Conservation (phyloP, 768 basidiomycete genomes). For the Lactarius sanguifluus region DNA sequence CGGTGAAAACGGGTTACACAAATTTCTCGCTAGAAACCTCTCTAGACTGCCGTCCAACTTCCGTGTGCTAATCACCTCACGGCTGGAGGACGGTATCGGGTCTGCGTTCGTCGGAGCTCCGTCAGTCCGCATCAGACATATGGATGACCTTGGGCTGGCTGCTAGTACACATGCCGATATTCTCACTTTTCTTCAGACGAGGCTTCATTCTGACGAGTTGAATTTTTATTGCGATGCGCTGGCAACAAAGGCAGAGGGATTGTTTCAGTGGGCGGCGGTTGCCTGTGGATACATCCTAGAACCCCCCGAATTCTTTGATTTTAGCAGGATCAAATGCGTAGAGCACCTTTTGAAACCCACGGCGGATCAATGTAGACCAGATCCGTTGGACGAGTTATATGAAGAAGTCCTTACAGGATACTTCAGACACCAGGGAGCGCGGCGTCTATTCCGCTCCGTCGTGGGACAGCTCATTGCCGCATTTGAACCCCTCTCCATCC, state of each 20-base stretch:
- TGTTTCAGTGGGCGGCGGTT: not conserved
- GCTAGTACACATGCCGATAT: not conserved
- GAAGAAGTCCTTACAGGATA: too few relatives aligned
- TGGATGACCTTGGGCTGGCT: not conserved
- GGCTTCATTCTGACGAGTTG: not conserved
- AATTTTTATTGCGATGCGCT: not conserved
- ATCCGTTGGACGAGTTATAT: too few relatives aligned
- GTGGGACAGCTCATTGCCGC: too few relatives aligned
- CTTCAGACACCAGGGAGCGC: too few relatives aligned
- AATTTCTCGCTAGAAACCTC: too few relatives aligned
- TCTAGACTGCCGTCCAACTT: not conserved
- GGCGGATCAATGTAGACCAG: too few relatives aligned
- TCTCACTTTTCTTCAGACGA: not conserved
- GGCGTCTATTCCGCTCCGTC: too few relatives aligned
- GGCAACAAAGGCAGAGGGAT: slow-evolving; percentile 2
- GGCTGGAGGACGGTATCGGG: not conserved
- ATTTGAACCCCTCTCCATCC: too few relatives aligned
- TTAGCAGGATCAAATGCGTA: too few relatives aligned
- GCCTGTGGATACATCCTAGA: not conserved
- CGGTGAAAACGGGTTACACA: too few relatives aligned
- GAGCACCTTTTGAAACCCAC: too few relatives aligned
- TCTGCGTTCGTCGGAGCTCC: not conserved
- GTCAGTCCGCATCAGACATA: not conserved
- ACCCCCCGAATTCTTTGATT: too few relatives aligned
- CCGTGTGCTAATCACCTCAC: not conserved